phyloP scores from a whole-genome alignment of 2,329 filamentous ascomycete genomes.

The Talaromyces albobiverticillius region DNA sequence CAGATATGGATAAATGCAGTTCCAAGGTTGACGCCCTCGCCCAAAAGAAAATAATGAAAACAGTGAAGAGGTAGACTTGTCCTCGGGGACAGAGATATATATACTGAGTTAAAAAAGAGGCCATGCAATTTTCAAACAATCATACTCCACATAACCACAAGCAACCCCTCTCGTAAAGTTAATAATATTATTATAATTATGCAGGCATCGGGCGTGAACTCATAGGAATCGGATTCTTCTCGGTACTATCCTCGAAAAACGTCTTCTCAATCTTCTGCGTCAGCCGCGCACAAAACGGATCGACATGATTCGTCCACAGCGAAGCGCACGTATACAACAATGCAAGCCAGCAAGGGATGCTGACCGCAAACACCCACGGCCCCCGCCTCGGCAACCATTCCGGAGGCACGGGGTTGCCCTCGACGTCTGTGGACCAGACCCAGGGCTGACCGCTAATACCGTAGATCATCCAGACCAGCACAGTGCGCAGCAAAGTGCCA shows the following conservation, averaged over 20 bases:
- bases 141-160: too few relatives aligned
- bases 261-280: conserved; percentile 48
- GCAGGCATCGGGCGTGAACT: conserved; percentile 16
- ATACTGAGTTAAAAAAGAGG: too few relatives aligned
- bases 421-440: conserved; percentile 40
- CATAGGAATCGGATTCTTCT: conserved; percentile 35
- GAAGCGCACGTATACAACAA: conserved; percentile 49
- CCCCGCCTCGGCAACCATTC: conserved; percentile 42
- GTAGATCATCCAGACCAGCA: conserved; percentile 53
- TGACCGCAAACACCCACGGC: conserved; percentile 39
- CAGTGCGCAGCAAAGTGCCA: conserved; percentile 52
- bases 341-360: conserved; percentile 47
- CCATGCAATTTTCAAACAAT: too few relatives aligned
- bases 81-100: too few relatives aligned
- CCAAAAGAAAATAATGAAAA: too few relatives aligned
- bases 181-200: background rate
- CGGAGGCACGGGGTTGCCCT: conserved; percentile 37
- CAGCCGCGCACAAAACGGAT: conserved; percentile 48
- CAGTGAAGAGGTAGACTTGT: too few relatives aligned
- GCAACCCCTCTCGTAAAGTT: background rate
- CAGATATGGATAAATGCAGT: too few relatives aligned
- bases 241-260: conserved; percentile 44
- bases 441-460: conserved; percentile 48
- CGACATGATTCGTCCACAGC: conserved; percentile 53
- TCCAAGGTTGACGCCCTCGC: too few relatives aligned